These are phyloP conservation scores for Fusarium mexicanum DNA, from an alignment of 2,329 filamentous ascomycete species.

Conservation along the genomic window DNA sequence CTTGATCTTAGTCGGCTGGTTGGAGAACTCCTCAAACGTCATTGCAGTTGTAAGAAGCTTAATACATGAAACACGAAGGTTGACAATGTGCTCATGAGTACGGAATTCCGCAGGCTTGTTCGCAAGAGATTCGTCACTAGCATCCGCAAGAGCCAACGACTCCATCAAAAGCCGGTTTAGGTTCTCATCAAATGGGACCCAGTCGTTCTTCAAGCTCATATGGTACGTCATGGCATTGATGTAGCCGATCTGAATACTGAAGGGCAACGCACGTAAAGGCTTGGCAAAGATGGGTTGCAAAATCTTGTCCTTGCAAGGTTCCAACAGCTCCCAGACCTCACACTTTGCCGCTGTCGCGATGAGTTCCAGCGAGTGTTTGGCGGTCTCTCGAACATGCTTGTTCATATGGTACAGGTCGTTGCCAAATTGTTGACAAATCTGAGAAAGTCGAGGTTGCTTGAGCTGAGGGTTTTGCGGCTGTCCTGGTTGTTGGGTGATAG, in stretches of 20 bases:
- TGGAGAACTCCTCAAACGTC: constrained; percentile 89
- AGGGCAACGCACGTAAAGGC: constrained; percentile 89
- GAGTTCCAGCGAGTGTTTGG: constrained; percentile 81
- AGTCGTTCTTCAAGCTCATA: constrained; percentile 86
- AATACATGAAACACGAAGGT: constrained; percentile 91
- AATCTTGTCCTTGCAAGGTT: constrained; percentile 88
- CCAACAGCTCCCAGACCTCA: constrained; percentile 87
- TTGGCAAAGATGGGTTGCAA: constrained; percentile 96
- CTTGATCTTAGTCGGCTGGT: constrained; percentile 70
- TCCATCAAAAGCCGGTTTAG: constrained; percentile 92
- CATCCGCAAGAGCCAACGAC: constrained; percentile 91
- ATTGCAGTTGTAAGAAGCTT: constrained; percentile 93
- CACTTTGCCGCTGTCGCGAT: constrained; percentile 81
- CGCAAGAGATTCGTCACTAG: constrained; percentile 90
- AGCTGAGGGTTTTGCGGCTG: constrained; percentile 52
- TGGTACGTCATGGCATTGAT: constrained; percentile 98
- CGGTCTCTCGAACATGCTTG: constrained; percentile 88
- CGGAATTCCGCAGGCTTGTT: constrained; percentile 94
- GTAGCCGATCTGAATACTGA: constrained; percentile 95
- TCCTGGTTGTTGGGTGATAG: constrained; percentile 51
- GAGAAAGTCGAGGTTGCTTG: constrained; percentile 70
- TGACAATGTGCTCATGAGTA: constrained; percentile 94
- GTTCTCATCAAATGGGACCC: constrained; percentile 91
- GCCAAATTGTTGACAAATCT: constrained; percentile 86
- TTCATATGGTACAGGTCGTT: constrained; percentile 96